Evolutionary conservation across 306 rosid genomes (phyloP).

Genomic region (Dalbergia cochinchinensis): DNA sequence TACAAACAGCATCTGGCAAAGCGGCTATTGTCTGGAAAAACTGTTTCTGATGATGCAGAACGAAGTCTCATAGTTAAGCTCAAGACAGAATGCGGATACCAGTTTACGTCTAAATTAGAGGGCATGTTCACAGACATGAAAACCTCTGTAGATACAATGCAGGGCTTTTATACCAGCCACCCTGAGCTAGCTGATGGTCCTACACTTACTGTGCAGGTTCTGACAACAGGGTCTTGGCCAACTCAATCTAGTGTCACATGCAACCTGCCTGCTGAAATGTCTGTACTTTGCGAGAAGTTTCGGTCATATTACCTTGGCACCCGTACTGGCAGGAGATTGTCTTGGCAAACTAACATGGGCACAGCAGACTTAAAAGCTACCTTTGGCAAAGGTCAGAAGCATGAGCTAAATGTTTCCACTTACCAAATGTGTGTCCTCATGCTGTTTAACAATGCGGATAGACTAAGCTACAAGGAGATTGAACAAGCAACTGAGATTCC

Average conservation of each 20-base stretch:
- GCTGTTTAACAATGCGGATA: conserved; percentile 78
- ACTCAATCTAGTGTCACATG: conserved; percentile 74
- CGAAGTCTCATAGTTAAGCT: conserved; percentile 88
- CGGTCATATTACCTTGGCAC: conserved; percentile 80
- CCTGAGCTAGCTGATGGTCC: conserved; percentile 76
- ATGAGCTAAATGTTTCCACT: conserved; percentile 87
- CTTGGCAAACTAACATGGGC: conserved; percentile 94
- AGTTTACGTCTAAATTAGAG: conserved; percentile 84
- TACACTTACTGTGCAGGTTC: conserved; percentile 77
- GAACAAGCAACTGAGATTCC: conserved; percentile 88
- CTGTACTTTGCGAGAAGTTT: conserved; percentile 76
- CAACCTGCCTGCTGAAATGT: conserved; percentile 83
- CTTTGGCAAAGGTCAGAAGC: conserved; percentile 83
- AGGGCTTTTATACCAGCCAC: conserved; percentile 68
- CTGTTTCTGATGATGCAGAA: conserved; percentile 86
- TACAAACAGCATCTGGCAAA: conserved; percentile 89
- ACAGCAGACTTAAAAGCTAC: conserved; percentile 84
- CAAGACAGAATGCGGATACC: conserved; percentile 86
- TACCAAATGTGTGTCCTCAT: conserved; percentile 90
- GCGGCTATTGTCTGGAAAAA: conserved; percentile 85
- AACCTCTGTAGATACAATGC: conserved; percentile 82
- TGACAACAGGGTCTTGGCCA: conserved; percentile 90
- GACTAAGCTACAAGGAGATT: conserved; percentile 75
- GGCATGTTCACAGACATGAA: conserved; percentile 91
- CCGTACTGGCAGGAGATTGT: conserved; percentile 78